phyloP scores from a whole-genome alignment of 768 basidiomycete genomes.

The Phaeotremella skinneri region DNA sequence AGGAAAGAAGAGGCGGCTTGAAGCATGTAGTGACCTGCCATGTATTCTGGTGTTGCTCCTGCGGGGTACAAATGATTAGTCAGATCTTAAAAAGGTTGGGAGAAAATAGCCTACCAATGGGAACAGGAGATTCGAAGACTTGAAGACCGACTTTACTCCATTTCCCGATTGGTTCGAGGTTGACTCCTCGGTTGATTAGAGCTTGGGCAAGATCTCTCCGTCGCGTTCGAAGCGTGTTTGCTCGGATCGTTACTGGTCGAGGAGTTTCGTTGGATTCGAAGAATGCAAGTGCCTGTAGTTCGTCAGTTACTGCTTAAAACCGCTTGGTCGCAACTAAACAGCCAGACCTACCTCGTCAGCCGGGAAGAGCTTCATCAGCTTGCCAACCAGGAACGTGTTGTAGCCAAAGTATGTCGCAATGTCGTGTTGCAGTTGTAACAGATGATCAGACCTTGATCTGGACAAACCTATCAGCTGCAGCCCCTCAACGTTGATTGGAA shows the following conservation, averaged over 20 bases:
- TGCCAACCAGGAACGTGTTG: conserved; percentile 90
- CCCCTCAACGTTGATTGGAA: background rate
- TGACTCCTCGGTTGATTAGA: conserved; percentile 92
- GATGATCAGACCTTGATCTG: conserved; percentile 86
- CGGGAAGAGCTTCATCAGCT: conserved; percentile 89
- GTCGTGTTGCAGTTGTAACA: conserved; percentile 80
- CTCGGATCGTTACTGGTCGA: conserved; percentile 94
- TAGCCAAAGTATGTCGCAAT: conserved; percentile 97
- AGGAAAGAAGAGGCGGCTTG: conserved; percentile 98
- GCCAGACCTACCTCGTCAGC: conserved; percentile 70
- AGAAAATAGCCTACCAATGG: conserved; percentile 63
- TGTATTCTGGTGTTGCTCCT: conserved; percentile 97
- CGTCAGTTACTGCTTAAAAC: background rate
- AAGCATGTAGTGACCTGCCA: conserved; percentile 99
- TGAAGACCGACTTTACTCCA: conserved; percentile 99
- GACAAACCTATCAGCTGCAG: background rate
- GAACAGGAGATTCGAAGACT: conserved; percentile 92
- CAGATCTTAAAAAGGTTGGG: background rate
- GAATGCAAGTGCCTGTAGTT: conserved; percentile 85
- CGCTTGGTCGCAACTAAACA: background rate
- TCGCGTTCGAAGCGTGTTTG: conserved; percentile 90
- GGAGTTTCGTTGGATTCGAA: conserved; percentile 96
- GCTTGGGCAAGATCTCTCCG: conserved; percentile 91
- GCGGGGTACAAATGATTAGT: conserved; percentile 3
- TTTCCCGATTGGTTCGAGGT: conserved; percentile 96